Evolutionary conservation across 202 grass and related monocot genomes (phyloP).

Genomic region (Panicum hallii): DNA sequence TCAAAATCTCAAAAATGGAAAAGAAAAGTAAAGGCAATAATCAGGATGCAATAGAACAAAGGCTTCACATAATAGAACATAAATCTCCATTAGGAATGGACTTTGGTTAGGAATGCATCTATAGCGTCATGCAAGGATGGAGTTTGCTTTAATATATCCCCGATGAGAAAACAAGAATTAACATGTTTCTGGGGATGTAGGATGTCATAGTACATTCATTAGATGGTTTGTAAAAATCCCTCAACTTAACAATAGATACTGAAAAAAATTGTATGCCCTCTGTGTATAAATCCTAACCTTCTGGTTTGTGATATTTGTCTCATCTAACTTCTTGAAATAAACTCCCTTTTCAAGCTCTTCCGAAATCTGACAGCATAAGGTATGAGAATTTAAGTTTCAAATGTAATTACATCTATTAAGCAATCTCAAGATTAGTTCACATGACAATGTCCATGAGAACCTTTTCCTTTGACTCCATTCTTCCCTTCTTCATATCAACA

Average conservation of each 20-base stretch:
- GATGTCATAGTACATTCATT: not conserved
- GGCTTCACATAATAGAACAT: constrained; percentile 21
- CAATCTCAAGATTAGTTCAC: not conserved
- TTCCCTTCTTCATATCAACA: constrained; percentile 48
- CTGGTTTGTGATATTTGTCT: constrained; percentile 33
- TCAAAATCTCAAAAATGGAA: constrained; percentile 31
- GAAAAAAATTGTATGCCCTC: not conserved
- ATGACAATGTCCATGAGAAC: constrained; percentile 24
- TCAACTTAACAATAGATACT: not conserved
- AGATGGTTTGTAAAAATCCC: constrained; percentile 7
- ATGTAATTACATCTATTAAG: constrained; percentile 30
- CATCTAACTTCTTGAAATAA: constrained; percentile 42
- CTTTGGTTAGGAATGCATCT: constrained; percentile 8
- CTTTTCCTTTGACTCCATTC: constrained; percentile 42
- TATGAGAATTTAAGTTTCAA: constrained; percentile 25
- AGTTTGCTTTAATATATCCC: constrained; percentile 11
- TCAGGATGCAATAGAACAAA: constrained; percentile 38
- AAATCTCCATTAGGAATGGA: not conserved
- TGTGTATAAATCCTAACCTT: constrained; percentile 42
- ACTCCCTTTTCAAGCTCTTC: constrained; percentile 44
- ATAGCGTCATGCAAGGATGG: not conserved
- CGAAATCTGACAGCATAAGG: constrained; percentile 29
- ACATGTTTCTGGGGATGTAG: not conserved
- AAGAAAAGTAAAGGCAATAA: constrained; percentile 22
- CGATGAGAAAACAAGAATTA: not conserved